Percentiles rank a stretch among this genome's conserved stretches.
Evolutionary conservation across 2,329 filamentous ascomycete genomes (phyloP).

Genomic region (Fusarium anguioides): DNA sequence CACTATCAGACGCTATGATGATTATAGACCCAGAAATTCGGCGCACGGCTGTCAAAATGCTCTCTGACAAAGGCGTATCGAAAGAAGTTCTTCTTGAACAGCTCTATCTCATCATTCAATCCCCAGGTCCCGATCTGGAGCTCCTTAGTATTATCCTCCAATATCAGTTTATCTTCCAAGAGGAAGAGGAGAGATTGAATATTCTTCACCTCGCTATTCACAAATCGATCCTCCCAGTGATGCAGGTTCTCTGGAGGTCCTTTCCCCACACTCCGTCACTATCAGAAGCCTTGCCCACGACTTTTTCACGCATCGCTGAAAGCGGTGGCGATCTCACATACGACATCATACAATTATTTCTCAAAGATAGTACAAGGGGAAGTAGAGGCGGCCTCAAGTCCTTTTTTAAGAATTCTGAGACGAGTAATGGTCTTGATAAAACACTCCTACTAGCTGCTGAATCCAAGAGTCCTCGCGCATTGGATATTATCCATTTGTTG

Average conservation of each 20-base stretch:
- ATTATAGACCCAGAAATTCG: background rate
- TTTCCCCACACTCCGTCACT: background rate
- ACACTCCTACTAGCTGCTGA: background rate
- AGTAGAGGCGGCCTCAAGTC: too few species aligned
- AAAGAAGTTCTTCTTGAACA: background rate
- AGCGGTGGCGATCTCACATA: background rate
- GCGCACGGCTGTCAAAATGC: background rate
- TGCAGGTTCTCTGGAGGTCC: background rate
- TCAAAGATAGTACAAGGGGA: background rate
- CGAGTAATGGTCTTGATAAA: background rate
- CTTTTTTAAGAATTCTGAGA: too few species aligned
- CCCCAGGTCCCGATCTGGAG: background rate
- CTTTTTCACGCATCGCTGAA: background rate
- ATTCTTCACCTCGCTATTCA: background rate
- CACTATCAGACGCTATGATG: background rate
- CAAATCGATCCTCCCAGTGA: background rate
- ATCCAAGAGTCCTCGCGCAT: background rate
- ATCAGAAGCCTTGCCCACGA: background rate
- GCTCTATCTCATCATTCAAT: background rate
- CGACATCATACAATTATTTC: background rate
- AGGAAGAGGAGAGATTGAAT: background rate
- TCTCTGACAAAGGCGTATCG: background rate
- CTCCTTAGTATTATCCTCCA: background rate
- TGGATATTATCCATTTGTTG: background rate
- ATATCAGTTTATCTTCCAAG: background rate